Evolutionary conservation across 306 rosid species (phyloP).

Genomic region (Rosa lucieae): DNA sequence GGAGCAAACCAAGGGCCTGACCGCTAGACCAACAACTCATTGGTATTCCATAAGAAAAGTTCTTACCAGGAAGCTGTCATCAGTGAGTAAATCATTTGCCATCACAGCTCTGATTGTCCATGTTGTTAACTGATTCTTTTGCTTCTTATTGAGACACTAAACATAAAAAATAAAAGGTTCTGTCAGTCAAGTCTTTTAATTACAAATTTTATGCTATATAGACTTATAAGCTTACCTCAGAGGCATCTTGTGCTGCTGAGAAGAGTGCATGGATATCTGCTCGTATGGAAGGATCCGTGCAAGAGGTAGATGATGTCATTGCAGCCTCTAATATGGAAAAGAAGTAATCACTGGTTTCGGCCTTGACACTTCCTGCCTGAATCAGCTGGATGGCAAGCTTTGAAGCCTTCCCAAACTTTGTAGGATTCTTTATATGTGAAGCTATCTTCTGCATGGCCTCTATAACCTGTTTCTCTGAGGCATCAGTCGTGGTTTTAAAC

Average conservation of each 20-base stretch:
- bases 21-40: no score
- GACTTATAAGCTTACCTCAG: conserved; percentile 50
- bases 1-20: no score
- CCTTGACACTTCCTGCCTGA: conserved; percentile 89
- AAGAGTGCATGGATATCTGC: conserved; percentile 76
- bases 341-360: conserved; percentile 59
- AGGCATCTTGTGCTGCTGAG: conserved; percentile 55
- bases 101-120: conserved; percentile 71
- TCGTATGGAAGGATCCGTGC: conserved; percentile 75
- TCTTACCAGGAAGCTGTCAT: conserved; percentile 92
- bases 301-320: conserved; percentile 62
- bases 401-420: conserved; percentile 81
- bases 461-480: conserved; percentile 76
- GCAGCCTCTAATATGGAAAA: conserved; percentile 77
- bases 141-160: conserved; percentile 74
- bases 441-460: conserved; percentile 96
- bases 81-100: conserved; percentile 78
- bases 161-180: conserved; percentile 4
- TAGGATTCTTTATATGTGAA: conserved; percentile 77
- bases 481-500: conserved; percentile 84
- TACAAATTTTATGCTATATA: background rate
- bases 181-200: background rate
- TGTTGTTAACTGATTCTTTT: conserved; percentile 62
- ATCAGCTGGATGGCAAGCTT: conserved; percentile 87
- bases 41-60: conserved; percentile 7